Evolutionary conservation across 805 yeast genomes (phyloP), one percentile per base, ranked within the genome.

Genomic region (Starmerella roubikii): DNA sequence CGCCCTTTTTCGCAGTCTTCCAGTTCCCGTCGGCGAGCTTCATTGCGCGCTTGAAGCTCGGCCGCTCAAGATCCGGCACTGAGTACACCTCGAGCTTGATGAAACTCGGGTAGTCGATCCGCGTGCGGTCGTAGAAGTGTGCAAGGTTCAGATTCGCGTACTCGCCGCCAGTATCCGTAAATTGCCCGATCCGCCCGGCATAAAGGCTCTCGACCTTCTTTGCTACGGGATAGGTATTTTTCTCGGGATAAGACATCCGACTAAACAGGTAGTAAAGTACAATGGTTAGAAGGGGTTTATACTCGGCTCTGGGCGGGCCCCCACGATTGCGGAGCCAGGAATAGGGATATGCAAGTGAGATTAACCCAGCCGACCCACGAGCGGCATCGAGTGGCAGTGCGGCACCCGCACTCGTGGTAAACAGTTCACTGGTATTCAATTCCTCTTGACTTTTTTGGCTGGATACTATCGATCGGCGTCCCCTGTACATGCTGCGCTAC

Each of bases 131-230:
- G 54, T 81, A 82, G 55, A 81, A 84, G 50, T 76, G 77, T 11
- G 96, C 93, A 27, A 88, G 63, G 57, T 83, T 84, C 50, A 85
- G 62, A 35, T 69, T 64, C 29, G 59, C 56, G 62, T 79, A 88
- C 46, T 76, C 76, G 23, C 97, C 96, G n/a, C 74, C 76, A 15
- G 53, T 51, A 49, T 73, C 78, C 32, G 72, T 72, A 65, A 84
- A 84, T 50, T 79, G 93, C 32, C 84, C 67, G 44, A 85, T 62
- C 33, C 94, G 67, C 51, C 72, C 69, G 47, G 74, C 78, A 54
- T 77, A 84, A 40, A 84, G 69, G 29, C 71, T 67, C 54, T 81
- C 85, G 32, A 83, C 72, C 46, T 85, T 84, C 53, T 80, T 79
- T 50, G 81, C 76, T 30, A 70, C 73, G 3, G 94, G 93, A 18